Evolutionary conservation across 192 early-diverging fungal species (phyloP).

Genomic region (Pilaira anomala): DNA sequence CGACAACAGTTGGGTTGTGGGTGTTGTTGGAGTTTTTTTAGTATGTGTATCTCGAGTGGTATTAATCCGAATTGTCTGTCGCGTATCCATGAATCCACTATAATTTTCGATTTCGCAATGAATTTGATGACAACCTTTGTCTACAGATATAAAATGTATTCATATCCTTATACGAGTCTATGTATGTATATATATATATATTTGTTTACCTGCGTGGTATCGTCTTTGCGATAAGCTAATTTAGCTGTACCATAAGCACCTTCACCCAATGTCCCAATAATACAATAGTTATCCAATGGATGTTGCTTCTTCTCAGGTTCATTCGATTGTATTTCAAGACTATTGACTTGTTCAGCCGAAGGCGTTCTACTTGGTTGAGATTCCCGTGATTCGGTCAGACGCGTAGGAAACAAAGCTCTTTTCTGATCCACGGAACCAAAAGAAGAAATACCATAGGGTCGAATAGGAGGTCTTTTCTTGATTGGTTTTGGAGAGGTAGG

Average conservation of each 20-base stretch:
- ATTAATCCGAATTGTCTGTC: conserved; percentile 56
- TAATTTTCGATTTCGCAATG: conserved; percentile 60
- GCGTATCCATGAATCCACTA: conserved; percentile 60
- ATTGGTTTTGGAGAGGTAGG: background rate
- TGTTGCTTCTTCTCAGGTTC: background rate
- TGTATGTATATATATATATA: background rate
- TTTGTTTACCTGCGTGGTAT: conserved; percentile 43
- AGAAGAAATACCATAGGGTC: conserved; percentile 12
- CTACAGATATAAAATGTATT: conserved; percentile 6
- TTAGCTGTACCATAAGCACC: conserved; percentile 72
- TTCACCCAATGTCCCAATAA: conserved; percentile 55
- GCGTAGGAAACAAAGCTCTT: conserved; percentile 1
- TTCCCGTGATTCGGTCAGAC: too few relatives aligned
- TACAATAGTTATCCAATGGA: conserved; percentile 50
- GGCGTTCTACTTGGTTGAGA: too few relatives aligned
- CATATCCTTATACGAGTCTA: background rate
- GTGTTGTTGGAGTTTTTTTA: conserved; percentile 47
- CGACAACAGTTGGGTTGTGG: conserved; percentile 47
- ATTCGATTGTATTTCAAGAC: too few relatives aligned
- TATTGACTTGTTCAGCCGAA: too few relatives aligned
- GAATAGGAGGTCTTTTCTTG: conserved; percentile 5
- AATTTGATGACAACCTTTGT: conserved; percentile 63
- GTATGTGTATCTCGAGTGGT: conserved; percentile 71
- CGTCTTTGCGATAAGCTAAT: conserved; percentile 48
- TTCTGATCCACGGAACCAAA: conserved; percentile 10